A percentile compares a stretch with the other conserved stretches of the same genome.
Conservation (phyloP, 169 alveolate species). For the Plasmodium reichenowi region DNA sequence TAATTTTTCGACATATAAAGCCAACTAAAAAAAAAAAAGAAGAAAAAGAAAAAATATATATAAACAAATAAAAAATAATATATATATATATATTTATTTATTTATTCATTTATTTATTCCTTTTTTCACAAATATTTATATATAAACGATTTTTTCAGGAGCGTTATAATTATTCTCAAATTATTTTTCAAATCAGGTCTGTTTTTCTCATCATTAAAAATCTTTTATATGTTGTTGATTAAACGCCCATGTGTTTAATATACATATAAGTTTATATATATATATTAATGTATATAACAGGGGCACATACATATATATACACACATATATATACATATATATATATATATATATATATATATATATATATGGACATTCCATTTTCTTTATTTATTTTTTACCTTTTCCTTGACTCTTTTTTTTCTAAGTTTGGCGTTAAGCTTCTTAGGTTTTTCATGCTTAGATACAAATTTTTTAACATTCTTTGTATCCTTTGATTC, state of each 20-base stretch:
- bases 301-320: background rate
- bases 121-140: background rate
- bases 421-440: constrained; percentile 93
- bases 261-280: background rate
- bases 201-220: constrained; percentile 72
- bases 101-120: background rate
- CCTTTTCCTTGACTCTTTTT: constrained; percentile 93
- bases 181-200: constrained; percentile 76
- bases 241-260: too few relatives aligned
- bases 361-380: background rate
- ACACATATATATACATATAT: background rate
- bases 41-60: background rate
- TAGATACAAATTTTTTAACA: constrained; percentile 90
- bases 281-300: background rate
- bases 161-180: constrained; percentile 41
- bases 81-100: background rate
- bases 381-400: constrained; percentile 63
- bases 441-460: constrained; percentile 92
- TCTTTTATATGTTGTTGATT: background rate
- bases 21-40: constrained; percentile 29
- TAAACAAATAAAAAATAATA: background rate
- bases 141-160: constrained; percentile 57
- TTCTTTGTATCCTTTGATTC: constrained; percentile 90
- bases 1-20: constrained; percentile 52
- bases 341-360: constrained; percentile 10